phyloP scores from a whole-genome alignment of 164 flowering plant genomes.

The Nelumbo lutea region DNA sequence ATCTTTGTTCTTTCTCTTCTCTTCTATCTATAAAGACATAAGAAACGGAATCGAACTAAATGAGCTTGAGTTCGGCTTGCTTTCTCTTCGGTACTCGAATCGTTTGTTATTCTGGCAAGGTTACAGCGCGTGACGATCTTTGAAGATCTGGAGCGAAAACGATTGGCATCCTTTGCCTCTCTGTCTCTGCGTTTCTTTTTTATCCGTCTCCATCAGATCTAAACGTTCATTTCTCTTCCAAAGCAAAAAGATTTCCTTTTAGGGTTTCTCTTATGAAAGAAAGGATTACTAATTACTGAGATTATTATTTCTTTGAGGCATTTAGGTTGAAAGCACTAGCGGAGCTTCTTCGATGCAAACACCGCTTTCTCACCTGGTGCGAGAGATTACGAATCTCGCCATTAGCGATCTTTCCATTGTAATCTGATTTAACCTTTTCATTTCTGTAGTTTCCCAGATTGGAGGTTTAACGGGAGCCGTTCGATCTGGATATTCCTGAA shows the following conservation, averaged over 20 bases:
- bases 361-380: background rate
- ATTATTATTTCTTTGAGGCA: no score
- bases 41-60: no score
- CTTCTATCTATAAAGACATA: no score
- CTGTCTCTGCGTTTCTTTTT: background rate
- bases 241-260: background rate
- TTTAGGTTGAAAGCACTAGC: background rate
- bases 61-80: no score
- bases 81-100: no score
- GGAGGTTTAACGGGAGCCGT: background rate
- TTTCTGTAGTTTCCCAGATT: background rate
- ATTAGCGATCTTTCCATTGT: background rate
- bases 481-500: background rate
- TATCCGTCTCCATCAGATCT: background rate
- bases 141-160: background rate
- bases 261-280: background rate
- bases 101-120: no score
- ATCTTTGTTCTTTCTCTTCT: no score
- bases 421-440: background rate
- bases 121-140: background rate
- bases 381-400: background rate
- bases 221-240: background rate
- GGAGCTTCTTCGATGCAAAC: background rate
- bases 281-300: background rate
- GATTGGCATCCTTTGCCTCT: background rate